Base-by-base conservation (phyloP, 495 filamentous ascomycete species). In the Coniosporium apollinis region DNA sequence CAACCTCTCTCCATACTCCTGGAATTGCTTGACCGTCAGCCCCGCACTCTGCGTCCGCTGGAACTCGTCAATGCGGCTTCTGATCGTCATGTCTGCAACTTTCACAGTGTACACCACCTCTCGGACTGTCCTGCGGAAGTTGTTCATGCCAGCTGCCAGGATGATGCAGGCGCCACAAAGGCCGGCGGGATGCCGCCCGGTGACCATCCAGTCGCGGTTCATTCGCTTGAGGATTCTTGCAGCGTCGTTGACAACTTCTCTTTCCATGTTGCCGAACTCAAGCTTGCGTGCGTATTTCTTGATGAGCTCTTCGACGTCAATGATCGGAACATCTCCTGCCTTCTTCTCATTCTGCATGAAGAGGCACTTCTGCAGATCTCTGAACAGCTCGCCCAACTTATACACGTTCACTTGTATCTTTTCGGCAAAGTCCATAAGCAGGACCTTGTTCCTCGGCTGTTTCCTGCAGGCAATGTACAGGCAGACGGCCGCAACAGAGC, bases 51-150 rank as follows among this genome's bases (percentile, higher is more conserved):
- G 75, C 0, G 86, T 91, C 4, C 70, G 69, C 33, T 78, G 78
- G 51, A 94, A 97, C 47, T 97, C 89, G 17, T 79, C 74, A 22
- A 97, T 65, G 38, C 89, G 81, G 44, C 86, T 79, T 37, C 76
- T 74, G 43, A 97, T 80, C 3, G 89, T 97, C 20, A 78, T 62
- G 45, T 91, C 87, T 7, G 84, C 83, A 19, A 94, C 86, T 46
- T 93, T 94, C 39, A 93, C 91, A 13, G 94, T 74, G 48, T 92
- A 94, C 19, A 96, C 89, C 8, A 96, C 77, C 58, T 97, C 89
- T 18, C 83, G 68, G 4, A 91, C 72, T 0, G 82, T 89, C 14
- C 89, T 77, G 24, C 87, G 76, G 53, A 87, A 96, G 54, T 94
- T 94, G 63, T 94, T 91, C 74, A 94, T 93, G 21, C 91, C 79